phyloP scores from a whole-genome alignment of 495 filamentous ascomycete species.

The Emericellopsis terricola region DNA sequence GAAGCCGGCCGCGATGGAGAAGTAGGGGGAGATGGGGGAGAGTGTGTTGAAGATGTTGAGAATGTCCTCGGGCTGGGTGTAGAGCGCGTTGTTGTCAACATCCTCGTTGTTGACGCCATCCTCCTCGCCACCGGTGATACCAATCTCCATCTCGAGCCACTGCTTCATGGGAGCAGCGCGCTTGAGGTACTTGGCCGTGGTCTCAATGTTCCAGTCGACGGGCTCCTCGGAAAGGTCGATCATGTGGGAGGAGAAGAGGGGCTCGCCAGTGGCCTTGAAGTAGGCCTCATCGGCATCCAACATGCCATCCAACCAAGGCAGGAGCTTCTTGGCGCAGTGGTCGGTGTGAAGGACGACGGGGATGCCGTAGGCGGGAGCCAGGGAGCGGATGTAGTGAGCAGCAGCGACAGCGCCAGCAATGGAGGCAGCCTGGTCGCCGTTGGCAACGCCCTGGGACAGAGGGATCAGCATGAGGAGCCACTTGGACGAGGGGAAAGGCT shows the following conservation, averaged over 20 bases:
- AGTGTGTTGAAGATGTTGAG: slow-evolving; percentile 73
- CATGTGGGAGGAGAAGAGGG: slow-evolving; percentile 94
- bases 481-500: slow-evolving; percentile 2
- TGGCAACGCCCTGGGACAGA: slow-evolving; percentile 47
- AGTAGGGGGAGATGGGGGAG: slow-evolving; percentile 69
- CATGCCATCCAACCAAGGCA: slow-evolving; percentile 95
- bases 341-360: slow-evolving; percentile 88
- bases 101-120: slow-evolving; percentile 78
- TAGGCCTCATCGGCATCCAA: slow-evolving; percentile 78
- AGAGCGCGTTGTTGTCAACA: slow-evolving; percentile 89
- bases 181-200: slow-evolving; percentile 80
- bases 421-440: slow-evolving; percentile 71
- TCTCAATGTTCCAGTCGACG: slow-evolving; percentile 77
- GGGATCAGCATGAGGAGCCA: not conserved
- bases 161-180: slow-evolving; percentile 88
- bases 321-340: slow-evolving; percentile 82
- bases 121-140: slow-evolving; percentile 90
- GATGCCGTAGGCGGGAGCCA: slow-evolving; percentile 76
- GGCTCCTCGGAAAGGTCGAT: slow-evolving; percentile 86
- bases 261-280: slow-evolving; percentile 82
- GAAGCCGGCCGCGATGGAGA: slow-evolving; percentile 88
- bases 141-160: slow-evolving; percentile 98
- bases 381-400: slow-evolving; percentile 80
- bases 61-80: slow-evolving; percentile 96
- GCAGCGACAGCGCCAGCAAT: slow-evolving; percentile 75